Percentiles rank a stretch among this genome's conserved stretches.
These are phyloP conservation scores for Stygiomarasmius scandens DNA, from an alignment of 1,284 basidiomycete genomes.

Conservation along the genomic window DNA sequence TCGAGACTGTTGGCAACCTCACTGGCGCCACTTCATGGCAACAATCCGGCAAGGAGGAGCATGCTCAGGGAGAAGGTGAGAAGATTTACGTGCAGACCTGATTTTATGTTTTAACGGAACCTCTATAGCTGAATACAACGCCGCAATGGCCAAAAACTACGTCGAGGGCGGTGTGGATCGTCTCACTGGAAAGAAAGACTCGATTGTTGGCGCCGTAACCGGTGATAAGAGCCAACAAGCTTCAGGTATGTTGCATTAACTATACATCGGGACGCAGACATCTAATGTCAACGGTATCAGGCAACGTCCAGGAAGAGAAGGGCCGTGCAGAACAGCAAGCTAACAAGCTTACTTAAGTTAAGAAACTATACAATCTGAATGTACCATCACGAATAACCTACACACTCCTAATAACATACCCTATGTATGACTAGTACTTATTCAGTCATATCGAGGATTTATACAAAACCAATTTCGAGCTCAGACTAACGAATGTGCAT, in stretches of 20 bases:
- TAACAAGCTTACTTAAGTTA: conserved; percentile 23
- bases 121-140: conserved; percentile 31
- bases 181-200: conserved; percentile 47
- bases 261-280: too few relatives aligned
- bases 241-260: conserved; percentile 26
- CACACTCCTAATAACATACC: too few relatives aligned
- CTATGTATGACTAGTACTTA: too few relatives aligned
- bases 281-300: conserved; percentile 14
- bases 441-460: too few relatives aligned
- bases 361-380: neutral
- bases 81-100: too few relatives aligned
- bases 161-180: conserved; percentile 32
- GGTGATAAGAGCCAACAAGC: conserved; percentile 48
- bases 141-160: conserved; percentile 30
- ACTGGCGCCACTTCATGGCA: conserved; percentile 48
- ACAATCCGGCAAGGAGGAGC: conserved; percentile 42
- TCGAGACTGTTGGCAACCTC: conserved; percentile 56
- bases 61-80: conserved; percentile 39
- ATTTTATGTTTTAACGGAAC: too few relatives aligned
- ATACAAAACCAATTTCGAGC: too few relatives aligned
- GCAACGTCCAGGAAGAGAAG: conserved; percentile 41
- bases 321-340: conserved; percentile 39
- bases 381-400: too few relatives aligned
- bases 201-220: conserved; percentile 46
- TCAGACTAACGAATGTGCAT: too few relatives aligned